These are phyloP conservation scores for Psilocybe sp. DNA, from an alignment of 768 basidiomycete genomes.

Conservation along the genomic window DNA sequence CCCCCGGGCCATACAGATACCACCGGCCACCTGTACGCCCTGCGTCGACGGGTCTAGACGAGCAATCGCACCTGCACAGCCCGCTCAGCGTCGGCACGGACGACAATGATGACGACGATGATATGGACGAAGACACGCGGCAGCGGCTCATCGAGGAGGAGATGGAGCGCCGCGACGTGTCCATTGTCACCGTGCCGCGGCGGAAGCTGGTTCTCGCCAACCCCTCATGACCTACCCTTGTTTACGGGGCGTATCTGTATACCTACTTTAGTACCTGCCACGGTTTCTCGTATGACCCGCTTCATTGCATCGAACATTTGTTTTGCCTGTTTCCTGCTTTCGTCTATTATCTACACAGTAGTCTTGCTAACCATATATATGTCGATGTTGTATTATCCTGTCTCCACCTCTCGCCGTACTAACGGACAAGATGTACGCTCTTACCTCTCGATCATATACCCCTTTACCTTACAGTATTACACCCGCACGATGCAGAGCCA, in stretches of 20 bases:
- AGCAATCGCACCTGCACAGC: constrained; percentile 30
- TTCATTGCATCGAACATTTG: too few relatives aligned
- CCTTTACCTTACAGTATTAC: not conserved
- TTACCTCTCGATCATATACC: not conserved
- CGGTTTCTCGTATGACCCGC: too few relatives aligned
- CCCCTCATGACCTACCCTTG: constrained; percentile 39
- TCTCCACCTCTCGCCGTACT: not conserved
- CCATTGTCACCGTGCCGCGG: constrained; percentile 76
- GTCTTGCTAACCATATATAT: too few relatives aligned
- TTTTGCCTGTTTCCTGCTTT: too few relatives aligned
- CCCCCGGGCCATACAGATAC: constrained; percentile 62
- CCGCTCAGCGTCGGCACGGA: constrained; percentile 54
- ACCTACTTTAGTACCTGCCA: too few relatives aligned
- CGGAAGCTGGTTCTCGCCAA: constrained; percentile 75
- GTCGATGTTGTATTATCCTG: not conserved
- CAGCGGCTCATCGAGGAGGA: constrained; percentile 80
- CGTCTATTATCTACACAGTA: too few relatives aligned
- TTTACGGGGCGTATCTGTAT: constrained; percentile 3
- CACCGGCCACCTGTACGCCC: constrained; percentile 62
- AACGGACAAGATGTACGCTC: not conserved
- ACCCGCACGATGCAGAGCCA: too few relatives aligned
- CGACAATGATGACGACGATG: constrained; percentile 60
- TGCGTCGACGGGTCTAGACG: constrained; percentile 38
- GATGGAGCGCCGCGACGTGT: constrained; percentile 78
- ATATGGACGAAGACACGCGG: constrained; percentile 70